phyloP scores from a whole-genome alignment of 176 grass and related monocot genomes.

The Avena sativa region DNA sequence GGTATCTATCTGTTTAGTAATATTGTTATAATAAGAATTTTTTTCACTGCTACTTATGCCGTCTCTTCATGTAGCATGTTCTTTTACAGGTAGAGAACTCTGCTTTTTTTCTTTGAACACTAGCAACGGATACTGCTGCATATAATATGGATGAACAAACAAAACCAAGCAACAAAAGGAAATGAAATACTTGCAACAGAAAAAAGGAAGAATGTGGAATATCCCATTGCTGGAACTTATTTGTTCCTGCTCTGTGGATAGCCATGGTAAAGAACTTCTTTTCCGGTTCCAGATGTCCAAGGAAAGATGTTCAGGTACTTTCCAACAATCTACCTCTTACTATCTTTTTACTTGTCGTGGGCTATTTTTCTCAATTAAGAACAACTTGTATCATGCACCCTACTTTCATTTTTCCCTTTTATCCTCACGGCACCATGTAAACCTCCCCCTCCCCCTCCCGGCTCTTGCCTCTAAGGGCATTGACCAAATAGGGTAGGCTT shows the following conservation, averaged over 20 bases:
- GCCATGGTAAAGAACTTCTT: neutral
- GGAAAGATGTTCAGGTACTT: neutral
- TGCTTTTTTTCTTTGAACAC: no score
- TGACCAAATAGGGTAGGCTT: neutral
- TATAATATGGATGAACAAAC: neutral
- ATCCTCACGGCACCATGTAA: no score
- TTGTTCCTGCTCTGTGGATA: neutral
- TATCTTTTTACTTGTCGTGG: no score
- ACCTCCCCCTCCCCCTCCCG: no score
- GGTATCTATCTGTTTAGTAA: neutral
- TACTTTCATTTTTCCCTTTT: no score
- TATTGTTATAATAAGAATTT: neutral
- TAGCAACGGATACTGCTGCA: neutral
- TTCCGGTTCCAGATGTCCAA: neutral
- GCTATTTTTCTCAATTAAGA: no score
- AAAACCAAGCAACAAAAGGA: neutral
- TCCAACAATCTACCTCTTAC: neutral
- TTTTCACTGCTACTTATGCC: neutral
- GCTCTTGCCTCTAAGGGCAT: neutral
- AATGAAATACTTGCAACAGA: neutral
- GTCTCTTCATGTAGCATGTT: neutral
- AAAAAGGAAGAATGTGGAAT: neutral
- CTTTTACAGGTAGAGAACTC: neutral
- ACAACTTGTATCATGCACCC: no score
- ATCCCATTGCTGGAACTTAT: neutral